Evolutionary conservation across 2,329 filamentous ascomycete genomes (phyloP), one percentile per base, ranked within the genome.

Genomic region (Aspergillus hortae): DNA sequence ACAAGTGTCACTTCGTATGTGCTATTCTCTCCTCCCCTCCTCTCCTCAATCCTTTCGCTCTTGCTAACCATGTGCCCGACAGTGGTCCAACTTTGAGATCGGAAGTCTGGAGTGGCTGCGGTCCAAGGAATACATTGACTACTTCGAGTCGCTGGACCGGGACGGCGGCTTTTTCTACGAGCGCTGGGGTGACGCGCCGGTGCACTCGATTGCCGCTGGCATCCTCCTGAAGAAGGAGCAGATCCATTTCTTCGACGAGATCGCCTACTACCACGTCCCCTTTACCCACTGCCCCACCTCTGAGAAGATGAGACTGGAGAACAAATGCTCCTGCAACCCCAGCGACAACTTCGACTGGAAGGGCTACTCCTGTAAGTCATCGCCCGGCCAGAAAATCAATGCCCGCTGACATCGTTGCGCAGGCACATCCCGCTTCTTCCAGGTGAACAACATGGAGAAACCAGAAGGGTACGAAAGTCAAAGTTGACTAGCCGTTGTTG

Each of bases 271-370:
- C 74, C 94, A 99, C 70, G 89, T 96, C 21, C 94, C 94, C 19
- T 99, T 99, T 71, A 97, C 92, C 4, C 94, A 99, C 74, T 99
- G 94, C 74, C 94, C 94, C 2, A 96, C 91, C 0, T 89, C 88
- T 49, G 90, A 97, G 74, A 82, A 96, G 75, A 84, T 82, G 49
- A 85, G 92, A 59, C 73, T 92, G 50, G 87, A 96, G 60, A 84
- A 92, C 61, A 92, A 89, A 70, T 99, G 94, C 74, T 88, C 92
- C 73, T 99, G 94, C 77, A 91, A 99, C 67, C 92, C 94, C 6
- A 86, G 87, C 66, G 89, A 97, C 54, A 99, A 99, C 78, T 99
- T 99, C 79, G 94, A 99, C 75, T 99, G 95, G 95, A 96, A 96
- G 74, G 89, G 89, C 48, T 97, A 96, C 72, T 96, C 90, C 70